Percentiles rank a stretch among this genome's conserved stretches.
Evolutionary conservation across 805 yeast genomes (phyloP).

Genomic region (Candida boleticola): DNA sequence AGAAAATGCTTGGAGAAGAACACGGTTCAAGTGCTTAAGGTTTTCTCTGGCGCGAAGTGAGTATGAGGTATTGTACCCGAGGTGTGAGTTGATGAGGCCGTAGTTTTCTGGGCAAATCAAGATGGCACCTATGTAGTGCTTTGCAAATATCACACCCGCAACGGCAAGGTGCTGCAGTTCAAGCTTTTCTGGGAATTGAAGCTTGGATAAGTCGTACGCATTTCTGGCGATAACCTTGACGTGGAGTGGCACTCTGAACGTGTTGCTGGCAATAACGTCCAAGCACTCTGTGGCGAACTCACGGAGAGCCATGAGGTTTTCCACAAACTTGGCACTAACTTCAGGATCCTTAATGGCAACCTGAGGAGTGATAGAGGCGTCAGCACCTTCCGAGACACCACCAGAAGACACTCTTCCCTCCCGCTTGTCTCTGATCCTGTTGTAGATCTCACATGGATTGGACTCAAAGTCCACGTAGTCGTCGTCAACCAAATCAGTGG

Average conservation of each 20-base stretch:
- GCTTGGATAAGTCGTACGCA: conserved; percentile 37
- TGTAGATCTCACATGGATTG: conserved; percentile 65
- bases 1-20: conserved; percentile 62
- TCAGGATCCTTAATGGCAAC: conserved; percentile 76
- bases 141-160: conserved; percentile 64
- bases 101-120: conserved; percentile 54
- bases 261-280: conserved; percentile 44
- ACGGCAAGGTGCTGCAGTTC: conserved; percentile 62
- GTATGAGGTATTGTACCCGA: not conserved
- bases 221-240: conserved; percentile 33
- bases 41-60: conserved; percentile 40
- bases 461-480: conserved; percentile 69
- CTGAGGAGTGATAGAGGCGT: conserved; percentile 44
- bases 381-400: conserved; percentile 27
- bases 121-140: conserved; percentile 46
- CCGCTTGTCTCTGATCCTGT: conserved; percentile 29
- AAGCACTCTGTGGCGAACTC: conserved; percentile 65
- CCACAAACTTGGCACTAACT: conserved; percentile 68
- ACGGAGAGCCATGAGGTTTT: conserved; percentile 71
- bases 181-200: conserved; percentile 54
- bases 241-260: conserved; percentile 39
- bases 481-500: conserved; percentile 41
- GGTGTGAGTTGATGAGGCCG: conserved; percentile 32
- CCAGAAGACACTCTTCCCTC: conserved; percentile 34
- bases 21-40: conserved; percentile 53